Conservation (phyloP, 1,139 yeast genomes). For the Sugiyamaella japonica region DNA sequence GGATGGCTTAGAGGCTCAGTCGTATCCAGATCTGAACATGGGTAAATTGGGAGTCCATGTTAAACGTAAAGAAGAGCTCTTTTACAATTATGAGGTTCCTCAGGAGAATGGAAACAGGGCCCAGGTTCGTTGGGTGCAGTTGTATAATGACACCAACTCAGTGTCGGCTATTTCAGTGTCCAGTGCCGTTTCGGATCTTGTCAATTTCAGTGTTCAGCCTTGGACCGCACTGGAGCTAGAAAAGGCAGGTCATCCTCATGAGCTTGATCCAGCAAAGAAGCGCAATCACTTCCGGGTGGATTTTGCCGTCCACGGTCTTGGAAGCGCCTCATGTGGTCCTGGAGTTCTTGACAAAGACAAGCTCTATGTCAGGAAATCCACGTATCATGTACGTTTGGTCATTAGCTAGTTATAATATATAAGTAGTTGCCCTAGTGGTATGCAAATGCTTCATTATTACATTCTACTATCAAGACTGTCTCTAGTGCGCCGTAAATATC, state of each 20-base stretch:
- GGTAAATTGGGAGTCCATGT: conserved; percentile 36
- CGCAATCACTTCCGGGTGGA: conserved; percentile 38
- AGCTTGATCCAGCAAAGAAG: conserved; percentile 27
- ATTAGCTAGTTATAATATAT: conserved; percentile 3
- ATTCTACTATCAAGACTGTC: conserved; percentile 14
- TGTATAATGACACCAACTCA: background rate
- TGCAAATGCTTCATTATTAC: conserved; percentile 11
- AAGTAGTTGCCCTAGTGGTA: background rate
- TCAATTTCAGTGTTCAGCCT: conserved; percentile 32
- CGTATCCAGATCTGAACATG: conserved; percentile 40
- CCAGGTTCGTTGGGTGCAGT: conserved; percentile 40
- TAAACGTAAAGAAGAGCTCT: conserved; percentile 27
- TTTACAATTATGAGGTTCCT: conserved; percentile 40
- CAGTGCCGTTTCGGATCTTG: background rate
- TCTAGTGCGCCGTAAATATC: conserved; percentile 19
- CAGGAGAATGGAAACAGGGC: conserved; percentile 44
- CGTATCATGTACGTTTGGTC: conserved; percentile 15
- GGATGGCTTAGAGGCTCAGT: conserved; percentile 45
- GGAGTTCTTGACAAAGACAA: conserved; percentile 34
- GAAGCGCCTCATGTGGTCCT: conserved; percentile 44
- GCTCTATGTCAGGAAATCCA: conserved; percentile 23
- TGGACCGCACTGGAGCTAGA: conserved; percentile 33
- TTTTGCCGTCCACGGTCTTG: conserved; percentile 42
- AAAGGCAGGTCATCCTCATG: conserved; percentile 40
- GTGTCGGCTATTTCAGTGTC: conserved; percentile 11